Conservation (phyloP, 1,284 basidiomycete species). For the Leccinum griseonigrum region DNA sequence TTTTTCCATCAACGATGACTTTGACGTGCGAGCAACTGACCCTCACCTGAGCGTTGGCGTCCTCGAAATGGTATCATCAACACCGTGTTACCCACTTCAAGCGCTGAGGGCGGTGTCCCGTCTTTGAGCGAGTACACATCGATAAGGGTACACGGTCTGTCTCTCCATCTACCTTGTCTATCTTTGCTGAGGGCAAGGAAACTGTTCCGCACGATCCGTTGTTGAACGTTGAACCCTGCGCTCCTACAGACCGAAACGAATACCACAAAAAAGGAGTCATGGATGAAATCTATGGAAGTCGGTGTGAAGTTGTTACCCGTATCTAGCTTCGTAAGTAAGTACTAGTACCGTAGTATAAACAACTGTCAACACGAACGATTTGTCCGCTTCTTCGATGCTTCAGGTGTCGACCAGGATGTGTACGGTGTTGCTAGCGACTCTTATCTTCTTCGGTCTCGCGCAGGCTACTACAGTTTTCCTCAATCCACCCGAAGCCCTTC, state of each 20-base stretch:
- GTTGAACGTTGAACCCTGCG: conserved; percentile 47
- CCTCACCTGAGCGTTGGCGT: conserved; percentile 47
- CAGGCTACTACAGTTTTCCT: conserved; percentile 56
- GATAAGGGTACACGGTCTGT: conserved; percentile 47
- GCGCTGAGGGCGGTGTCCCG: conserved; percentile 43
- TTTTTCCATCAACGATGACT: neutral
- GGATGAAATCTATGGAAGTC: too few species aligned
- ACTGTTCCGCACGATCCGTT: conserved; percentile 36
- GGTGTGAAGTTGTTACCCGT: too few species aligned
- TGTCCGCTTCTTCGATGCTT: neutral
- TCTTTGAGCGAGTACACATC: conserved; percentile 48
- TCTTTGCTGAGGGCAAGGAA: conserved; percentile 39
- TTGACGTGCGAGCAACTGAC: neutral
- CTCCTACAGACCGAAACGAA: conserved; percentile 31
- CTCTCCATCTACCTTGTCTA: conserved; percentile 32
- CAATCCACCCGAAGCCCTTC: conserved; percentile 37
- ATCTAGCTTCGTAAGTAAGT: too few species aligned
- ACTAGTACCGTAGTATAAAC: conserved; percentile 4
- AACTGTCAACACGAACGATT: conserved; percentile 14
- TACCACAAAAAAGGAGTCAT: too few species aligned
- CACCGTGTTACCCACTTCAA: conserved; percentile 47
- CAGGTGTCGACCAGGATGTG: conserved; percentile 24
- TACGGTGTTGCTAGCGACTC: conserved; percentile 24
- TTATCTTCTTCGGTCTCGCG: conserved; percentile 31
- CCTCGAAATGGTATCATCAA: conserved; percentile 56